Base-by-base conservation (phyloP, 1,284 basidiomycete species). In the Hemileia vastatrix region DNA sequence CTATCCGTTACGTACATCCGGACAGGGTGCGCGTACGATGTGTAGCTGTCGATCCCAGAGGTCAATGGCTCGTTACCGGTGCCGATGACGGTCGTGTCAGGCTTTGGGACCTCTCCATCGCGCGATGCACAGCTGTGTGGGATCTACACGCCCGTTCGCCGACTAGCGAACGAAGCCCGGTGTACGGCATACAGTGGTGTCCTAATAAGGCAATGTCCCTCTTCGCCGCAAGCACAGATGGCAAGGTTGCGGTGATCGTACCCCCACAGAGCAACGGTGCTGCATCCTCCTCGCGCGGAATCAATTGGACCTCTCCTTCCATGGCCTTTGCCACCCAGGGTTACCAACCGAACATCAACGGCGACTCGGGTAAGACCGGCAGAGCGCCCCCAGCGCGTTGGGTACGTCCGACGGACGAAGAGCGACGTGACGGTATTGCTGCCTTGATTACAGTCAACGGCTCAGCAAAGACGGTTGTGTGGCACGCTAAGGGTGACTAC, bases 401-500 rank as follows among this genome's bases (percentile, higher is more conserved):
- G n/a, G n/a, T n/a, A n/a, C 76, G 80, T 58, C 79, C 80, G 3
- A 69, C 72, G 23, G 80, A 81, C 62, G 57, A 65, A 6, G 77
- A 79, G 59, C 72, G 79, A 15, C 77, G 79, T 64, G 69, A 76
- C 21, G 81, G 81, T 36, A 77, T 81, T 24, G 74, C 81, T 61
- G 74, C 80, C 43, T 74, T 77, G 62, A 69, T 81, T 57, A 78
- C 78, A 57, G 77, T 80, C 1, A 87, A 90, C n/a, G 89, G 89
- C 5, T 79, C 87, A 52, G 83, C 87, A 6, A 88, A 85, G 74
- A 88, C 94, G 71, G 81, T 97, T 15, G 78, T 86, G 36, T 98
- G 93, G 91, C 94, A 98, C 77, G 81, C 86, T 65, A 86, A 87
- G 72, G 94, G 95, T 57, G 95, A 98, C 77, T 98, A 98, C 76